A percentile compares a stretch with the other conserved stretches of the same genome.
Evolutionary conservation across 768 basidiomycete genomes (phyloP).

Genomic region (Stropharia rugosoannulata): DNA sequence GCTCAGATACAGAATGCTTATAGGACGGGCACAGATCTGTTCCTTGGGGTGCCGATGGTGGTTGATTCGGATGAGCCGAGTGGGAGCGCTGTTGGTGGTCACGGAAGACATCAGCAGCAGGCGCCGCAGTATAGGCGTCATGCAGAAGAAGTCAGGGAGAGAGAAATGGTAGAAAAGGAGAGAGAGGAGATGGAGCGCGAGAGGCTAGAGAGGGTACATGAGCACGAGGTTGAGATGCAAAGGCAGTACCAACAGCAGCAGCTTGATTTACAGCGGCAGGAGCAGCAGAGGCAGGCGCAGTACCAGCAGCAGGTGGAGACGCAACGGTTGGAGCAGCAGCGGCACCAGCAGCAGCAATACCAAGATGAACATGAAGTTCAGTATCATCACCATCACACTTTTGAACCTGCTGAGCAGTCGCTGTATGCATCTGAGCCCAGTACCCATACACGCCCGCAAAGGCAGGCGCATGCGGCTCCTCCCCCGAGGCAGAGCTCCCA

Average conservation of each 20-base stretch:
- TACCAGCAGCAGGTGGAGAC: conserved; percentile 20
- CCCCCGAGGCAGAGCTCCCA: neutral
- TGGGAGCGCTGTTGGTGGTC: neutral
- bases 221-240: conserved; percentile 19
- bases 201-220: conserved; percentile 19
- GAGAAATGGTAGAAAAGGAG: conserved; percentile 18
- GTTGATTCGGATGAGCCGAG: conserved; percentile 17
- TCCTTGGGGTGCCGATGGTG: conserved; percentile 27
- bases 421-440: conserved; percentile 5
- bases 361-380: conserved; percentile 1
- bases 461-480: neutral
- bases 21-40: conserved; percentile 33
- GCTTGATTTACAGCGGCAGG: conserved; percentile 14
- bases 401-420: conserved; percentile 8
- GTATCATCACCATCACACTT: conserved; percentile 13
- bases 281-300: conserved; percentile 20
- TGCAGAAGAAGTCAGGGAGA: conserved; percentile 26
- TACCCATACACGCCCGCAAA: neutral
- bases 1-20: conserved; percentile 50
- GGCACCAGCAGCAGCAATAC: conserved; percentile 5
- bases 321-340: conserved; percentile 15
- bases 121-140: conserved; percentile 23
- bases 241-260: conserved; percentile 20
- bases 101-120: too few species aligned
- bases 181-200: conserved; percentile 18